Conservation (phyloP, 768 basidiomycete species). For the Phanerodontia chrysosporium region DNA sequence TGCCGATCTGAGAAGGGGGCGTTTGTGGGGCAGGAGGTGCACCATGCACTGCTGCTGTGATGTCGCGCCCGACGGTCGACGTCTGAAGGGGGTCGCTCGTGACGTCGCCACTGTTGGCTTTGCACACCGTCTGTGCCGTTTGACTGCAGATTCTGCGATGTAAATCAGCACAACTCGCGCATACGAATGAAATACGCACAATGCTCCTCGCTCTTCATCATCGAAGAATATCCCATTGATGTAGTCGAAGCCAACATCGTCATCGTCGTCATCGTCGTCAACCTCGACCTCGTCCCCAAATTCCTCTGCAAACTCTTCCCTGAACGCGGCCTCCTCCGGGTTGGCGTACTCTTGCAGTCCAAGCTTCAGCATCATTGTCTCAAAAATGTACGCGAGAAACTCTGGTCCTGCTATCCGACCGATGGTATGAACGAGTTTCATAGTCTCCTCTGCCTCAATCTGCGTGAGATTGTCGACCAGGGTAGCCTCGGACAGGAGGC, state of each 20-base stretch:
- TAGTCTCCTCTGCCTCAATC: background rate
- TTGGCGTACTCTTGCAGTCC: background rate
- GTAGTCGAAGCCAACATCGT: background rate
- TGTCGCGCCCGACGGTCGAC: too few species aligned
- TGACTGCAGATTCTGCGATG: too few species aligned
- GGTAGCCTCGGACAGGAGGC: background rate
- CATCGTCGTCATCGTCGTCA: background rate
- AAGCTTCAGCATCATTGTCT: background rate
- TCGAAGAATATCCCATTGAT: background rate
- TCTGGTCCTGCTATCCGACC: background rate
- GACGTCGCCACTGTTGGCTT: too few species aligned
- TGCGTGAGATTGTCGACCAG: background rate
- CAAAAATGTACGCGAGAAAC: background rate
- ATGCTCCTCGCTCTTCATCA: background rate
- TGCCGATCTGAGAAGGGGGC: background rate
- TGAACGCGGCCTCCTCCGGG: background rate
- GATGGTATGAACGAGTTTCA: background rate
- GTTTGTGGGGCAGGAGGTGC: background rate
- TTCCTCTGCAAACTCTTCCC: background rate
- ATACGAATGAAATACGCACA: too few species aligned
- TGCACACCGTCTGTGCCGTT: too few species aligned
- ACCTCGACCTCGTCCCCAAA: background rate
- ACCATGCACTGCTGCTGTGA: too few species aligned
- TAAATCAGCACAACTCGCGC: too few species aligned
- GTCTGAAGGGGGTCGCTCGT: too few species aligned